Base-by-base conservation (phyloP, 78 protist species). In the Monosiga brevicollis region DNA sequence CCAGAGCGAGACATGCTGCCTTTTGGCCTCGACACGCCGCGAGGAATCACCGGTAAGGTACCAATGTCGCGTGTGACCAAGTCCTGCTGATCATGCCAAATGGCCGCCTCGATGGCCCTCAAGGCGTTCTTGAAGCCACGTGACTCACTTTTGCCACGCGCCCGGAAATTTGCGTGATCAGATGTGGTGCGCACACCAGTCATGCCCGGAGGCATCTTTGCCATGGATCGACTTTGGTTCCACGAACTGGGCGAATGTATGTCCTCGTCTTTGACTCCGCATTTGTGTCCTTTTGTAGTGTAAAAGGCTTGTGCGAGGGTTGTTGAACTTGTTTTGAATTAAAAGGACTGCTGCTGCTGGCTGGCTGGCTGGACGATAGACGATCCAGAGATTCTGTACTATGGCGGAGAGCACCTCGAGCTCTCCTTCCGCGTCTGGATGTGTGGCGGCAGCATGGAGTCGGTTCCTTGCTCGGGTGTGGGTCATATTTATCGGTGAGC, bases 151-250 rank as follows among this genome's bases (percentile, higher is more conserved):
- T 49, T 6, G 29, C 15, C 62, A 49, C 62, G 15, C 62, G 62
- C 15, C 6, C 15, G 62, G 62, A 49, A 20, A 49, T 49, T 6
- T 49, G 62, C 62, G n/a, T n/a, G n/a, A n/a, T 20, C 62, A 49
- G 62, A 15, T 49, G 29, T 15, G 29, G 62, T 49, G 62, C 62
- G 9, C 34, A 72, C 37, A 0, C 76, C 76, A 23, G 76, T 26
- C 39, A 72, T 72, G 76, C 76, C 76, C 20, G 76, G 76, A 6
- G 76, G 76, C 76, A 10, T 72, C 34, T 72, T 72, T 72, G 76
- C 76, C 37, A 72, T 72, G 39, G 39, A 72, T 11, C 34, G 38
- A 0, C 1, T 34, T 11, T 72, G 9, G 34, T 72, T 10, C 20
- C 23, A 72, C 6, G 10, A 72, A 22, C 35, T 72, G 6, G 76